A percentile compares a stretch with the other conserved stretches of the same genome.
Evolutionary conservation across 345 rosid genomes (phyloP).

Genomic region (Streptanthus diversifolius): DNA sequence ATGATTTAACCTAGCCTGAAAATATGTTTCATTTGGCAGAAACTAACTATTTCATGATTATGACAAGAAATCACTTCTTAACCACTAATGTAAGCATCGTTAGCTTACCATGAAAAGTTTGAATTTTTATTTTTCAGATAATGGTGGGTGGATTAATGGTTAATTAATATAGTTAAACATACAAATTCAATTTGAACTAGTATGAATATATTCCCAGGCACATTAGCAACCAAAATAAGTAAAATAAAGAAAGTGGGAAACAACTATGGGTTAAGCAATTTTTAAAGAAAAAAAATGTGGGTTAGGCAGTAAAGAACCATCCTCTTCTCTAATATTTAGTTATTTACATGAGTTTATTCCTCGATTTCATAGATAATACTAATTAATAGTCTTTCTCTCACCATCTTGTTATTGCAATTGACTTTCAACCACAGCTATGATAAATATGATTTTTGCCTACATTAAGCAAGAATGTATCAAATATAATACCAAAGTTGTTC

Average conservation of each 20-base stretch:
- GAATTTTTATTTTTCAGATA: background rate
- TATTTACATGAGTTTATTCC: background rate
- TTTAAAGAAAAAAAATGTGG: background rate
- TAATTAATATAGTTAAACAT: conserved; percentile 10
- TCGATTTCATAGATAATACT: conserved; percentile 19
- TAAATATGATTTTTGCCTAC: background rate
- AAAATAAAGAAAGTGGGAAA: conserved; percentile 26
- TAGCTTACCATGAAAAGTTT: conserved; percentile 22
- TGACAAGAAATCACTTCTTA: conserved; percentile 25
- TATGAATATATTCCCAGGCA: conserved; percentile 32
- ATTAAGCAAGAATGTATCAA: background rate
- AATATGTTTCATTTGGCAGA: background rate
- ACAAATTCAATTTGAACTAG: conserved; percentile 13
- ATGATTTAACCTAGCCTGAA: conserved; percentile 4
- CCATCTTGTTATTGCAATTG: conserved; percentile 23
- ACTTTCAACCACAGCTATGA: conserved; percentile 7
- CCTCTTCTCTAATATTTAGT: conserved; percentile 3
- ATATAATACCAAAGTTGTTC: background rate
- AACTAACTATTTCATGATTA: conserved; percentile 19
- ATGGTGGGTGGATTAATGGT: conserved; percentile 10
- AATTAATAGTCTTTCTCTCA: conserved; percentile 15
- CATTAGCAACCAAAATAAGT: conserved; percentile 10
- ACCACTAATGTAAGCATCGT: conserved; percentile 34
- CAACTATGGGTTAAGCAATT: conserved; percentile 13
- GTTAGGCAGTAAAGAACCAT: conserved; percentile 30